Percentiles rank a stretch among this genome's conserved stretches.
These are phyloP conservation scores for Yamadazyma membranifaciens DNA, from an alignment of 1,139 yeast species.

Conservation along the genomic window DNA sequence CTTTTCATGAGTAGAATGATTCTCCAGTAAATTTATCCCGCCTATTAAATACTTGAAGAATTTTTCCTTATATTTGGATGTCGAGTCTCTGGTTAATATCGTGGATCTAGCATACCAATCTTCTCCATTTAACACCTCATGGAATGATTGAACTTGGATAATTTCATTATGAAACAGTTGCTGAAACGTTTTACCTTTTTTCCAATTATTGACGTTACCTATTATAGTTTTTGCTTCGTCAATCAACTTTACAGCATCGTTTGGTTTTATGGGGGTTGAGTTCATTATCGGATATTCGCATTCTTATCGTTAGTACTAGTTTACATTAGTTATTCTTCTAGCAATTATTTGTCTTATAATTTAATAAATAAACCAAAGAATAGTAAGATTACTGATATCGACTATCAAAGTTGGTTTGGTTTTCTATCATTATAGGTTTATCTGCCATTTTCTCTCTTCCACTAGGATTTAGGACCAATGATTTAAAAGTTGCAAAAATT, in stretches of 20 bases:
- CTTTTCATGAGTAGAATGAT: constrained; percentile 36
- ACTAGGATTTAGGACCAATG: too few relatives aligned
- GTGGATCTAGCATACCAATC: constrained; percentile 16
- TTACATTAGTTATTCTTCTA: too few relatives aligned
- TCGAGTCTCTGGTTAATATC: constrained; percentile 7
- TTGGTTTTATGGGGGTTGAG: constrained; percentile 5
- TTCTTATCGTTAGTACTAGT: too few relatives aligned
- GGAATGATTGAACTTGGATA: constrained; percentile 8
- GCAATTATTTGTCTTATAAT: too few relatives aligned
- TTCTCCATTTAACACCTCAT: constrained; percentile 8
- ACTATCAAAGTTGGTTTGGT: too few relatives aligned
- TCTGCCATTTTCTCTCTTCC: too few relatives aligned
- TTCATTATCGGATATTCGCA: constrained; percentile 4
- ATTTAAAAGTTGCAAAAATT: too few relatives aligned
- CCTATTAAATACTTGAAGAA: constrained; percentile 18
- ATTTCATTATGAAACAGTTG: constrained; percentile 6
- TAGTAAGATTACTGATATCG: too few relatives aligned
- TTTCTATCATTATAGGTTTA: too few relatives aligned
- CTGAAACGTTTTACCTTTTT: constrained; percentile 11
- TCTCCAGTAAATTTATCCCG: constrained; percentile 14
- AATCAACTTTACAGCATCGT: constrained; percentile 1
- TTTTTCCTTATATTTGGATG: constrained; percentile 7
- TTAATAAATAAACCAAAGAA: too few relatives aligned
- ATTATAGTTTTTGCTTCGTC: constrained; percentile 12
- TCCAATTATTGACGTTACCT: constrained; percentile 12